Conservation (phyloP, 768 basidiomycete species). For the Collybia mongolica region DNA sequence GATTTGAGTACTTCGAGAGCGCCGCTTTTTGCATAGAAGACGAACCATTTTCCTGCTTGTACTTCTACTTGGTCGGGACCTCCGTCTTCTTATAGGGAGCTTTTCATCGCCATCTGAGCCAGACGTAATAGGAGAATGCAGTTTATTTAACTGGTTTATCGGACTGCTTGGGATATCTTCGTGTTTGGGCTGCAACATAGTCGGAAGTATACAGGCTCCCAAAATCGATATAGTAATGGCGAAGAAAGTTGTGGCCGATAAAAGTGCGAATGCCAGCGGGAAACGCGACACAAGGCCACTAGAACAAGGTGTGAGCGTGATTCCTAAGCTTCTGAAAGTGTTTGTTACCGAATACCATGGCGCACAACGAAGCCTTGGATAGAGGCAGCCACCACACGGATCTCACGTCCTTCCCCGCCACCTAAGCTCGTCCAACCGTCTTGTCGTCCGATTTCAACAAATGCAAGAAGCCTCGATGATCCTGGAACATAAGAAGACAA, state of each 20-base stretch:
- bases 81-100: slow-evolving; percentile 16
- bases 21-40: neutral
- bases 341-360: slow-evolving; percentile 64
- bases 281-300: slow-evolving; percentile 74
- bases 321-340: neutral
- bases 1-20: slow-evolving; percentile 15
- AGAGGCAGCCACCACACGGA: slow-evolving; percentile 63
- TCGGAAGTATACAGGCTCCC: slow-evolving; percentile 53
- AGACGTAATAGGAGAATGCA: slow-evolving; percentile 8
- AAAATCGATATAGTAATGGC: slow-evolving; percentile 43
- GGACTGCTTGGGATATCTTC: slow-evolving; percentile 9
- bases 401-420: slow-evolving; percentile 67
- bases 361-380: slow-evolving; percentile 63
- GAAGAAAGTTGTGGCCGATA: slow-evolving; percentile 45
- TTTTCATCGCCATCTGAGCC: slow-evolving; percentile 17
- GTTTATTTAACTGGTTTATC: neutral
- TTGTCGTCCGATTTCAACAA: slow-evolving; percentile 68
- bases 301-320: neutral
- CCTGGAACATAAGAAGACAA: slow-evolving; percentile 52
- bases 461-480: slow-evolving; percentile 49
- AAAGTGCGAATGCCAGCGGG: slow-evolving; percentile 54
- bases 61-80: slow-evolving; percentile 22
- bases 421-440: slow-evolving; percentile 76
- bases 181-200: slow-evolving; percentile 24
- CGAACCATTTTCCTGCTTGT: slow-evolving; percentile 17